phyloP scores from a whole-genome alignment of 2,329 filamentous ascomycete genomes.

The Volutella citrinella region DNA sequence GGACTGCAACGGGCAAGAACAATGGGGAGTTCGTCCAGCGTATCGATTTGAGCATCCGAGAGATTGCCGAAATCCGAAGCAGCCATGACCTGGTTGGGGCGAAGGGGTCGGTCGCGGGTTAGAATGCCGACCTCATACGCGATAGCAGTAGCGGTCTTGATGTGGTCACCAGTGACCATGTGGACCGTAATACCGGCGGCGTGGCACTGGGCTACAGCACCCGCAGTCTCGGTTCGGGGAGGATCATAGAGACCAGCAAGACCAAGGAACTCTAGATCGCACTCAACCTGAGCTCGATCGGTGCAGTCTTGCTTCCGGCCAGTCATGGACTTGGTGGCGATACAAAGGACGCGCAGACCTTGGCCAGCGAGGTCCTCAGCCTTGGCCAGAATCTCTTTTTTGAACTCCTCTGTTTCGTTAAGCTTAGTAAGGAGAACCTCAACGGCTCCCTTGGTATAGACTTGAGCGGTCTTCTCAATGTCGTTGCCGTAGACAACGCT shows the following conservation, averaged over 20 bases:
- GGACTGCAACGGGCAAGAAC: constrained; percentile 70
- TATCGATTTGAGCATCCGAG: constrained; percentile 60
- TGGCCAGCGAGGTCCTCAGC: constrained; percentile 57
- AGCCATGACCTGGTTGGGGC: constrained; percentile 53
- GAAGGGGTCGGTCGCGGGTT: constrained; percentile 31
- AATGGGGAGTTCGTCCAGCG: constrained; percentile 57
- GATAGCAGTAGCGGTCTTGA: constrained; percentile 65
- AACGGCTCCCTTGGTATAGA: constrained; percentile 58
- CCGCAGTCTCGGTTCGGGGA: constrained; percentile 63
- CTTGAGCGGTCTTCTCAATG: constrained; percentile 33
- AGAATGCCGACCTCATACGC: constrained; percentile 64
- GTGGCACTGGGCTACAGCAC: constrained; percentile 57
- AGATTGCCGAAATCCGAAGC: constrained; percentile 62
- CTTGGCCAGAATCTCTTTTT: constrained; percentile 43
- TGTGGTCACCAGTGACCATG: constrained; percentile 69
- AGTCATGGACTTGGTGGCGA: constrained; percentile 52
- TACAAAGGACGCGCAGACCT: constrained; percentile 66
- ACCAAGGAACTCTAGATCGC: constrained; percentile 61
- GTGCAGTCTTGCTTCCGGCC: constrained; percentile 34
- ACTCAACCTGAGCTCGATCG: constrained; percentile 54
- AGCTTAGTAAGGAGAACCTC: constrained; percentile 55
- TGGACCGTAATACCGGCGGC: constrained; percentile 63
- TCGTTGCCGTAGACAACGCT: constrained; percentile 59
- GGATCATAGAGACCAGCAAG: constrained; percentile 72
- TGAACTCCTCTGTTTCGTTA: constrained; percentile 44